Conservation (phyloP, 176 grass and related monocot genomes). For the Oryza meyeriana region DNA sequence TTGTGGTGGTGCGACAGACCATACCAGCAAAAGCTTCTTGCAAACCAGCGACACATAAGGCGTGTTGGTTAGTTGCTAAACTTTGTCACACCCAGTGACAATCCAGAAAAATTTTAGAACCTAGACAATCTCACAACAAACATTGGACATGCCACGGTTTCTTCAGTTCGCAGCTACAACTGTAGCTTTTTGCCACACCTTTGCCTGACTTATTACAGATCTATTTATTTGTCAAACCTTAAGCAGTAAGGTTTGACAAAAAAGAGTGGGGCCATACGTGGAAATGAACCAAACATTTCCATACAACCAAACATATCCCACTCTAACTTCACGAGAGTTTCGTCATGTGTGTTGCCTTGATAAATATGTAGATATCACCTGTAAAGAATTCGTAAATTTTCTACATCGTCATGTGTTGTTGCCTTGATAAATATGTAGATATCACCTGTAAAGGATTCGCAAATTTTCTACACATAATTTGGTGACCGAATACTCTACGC, state of each 20-base stretch:
- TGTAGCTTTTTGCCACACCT: no score
- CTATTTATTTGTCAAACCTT: no score
- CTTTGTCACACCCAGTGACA: no score
- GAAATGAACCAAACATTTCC: not conserved
- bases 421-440: not conserved
- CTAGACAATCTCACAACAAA: no score
- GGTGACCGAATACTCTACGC: not conserved
- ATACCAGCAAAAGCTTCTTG: not conserved
- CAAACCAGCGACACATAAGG: not conserved
- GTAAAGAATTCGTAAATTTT: slow-evolving; percentile 4
- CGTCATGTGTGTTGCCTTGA: not conserved
- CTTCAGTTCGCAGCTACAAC: no score
- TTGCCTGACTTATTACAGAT: no score
- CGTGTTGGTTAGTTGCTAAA: not conserved
- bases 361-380: not conserved
- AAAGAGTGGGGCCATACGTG: not conserved
- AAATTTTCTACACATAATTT: not conserved
- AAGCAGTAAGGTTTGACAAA: not conserved
- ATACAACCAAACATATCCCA: not conserved
- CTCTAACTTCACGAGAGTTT: not conserved
- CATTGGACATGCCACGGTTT: no score
- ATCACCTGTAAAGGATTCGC: not conserved
- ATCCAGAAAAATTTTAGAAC: no score
- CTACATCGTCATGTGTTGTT: no score
- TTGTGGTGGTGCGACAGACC: not conserved